Conservation (phyloP, 1,284 basidiomycete genomes). For the Peniophora sp. region DNA sequence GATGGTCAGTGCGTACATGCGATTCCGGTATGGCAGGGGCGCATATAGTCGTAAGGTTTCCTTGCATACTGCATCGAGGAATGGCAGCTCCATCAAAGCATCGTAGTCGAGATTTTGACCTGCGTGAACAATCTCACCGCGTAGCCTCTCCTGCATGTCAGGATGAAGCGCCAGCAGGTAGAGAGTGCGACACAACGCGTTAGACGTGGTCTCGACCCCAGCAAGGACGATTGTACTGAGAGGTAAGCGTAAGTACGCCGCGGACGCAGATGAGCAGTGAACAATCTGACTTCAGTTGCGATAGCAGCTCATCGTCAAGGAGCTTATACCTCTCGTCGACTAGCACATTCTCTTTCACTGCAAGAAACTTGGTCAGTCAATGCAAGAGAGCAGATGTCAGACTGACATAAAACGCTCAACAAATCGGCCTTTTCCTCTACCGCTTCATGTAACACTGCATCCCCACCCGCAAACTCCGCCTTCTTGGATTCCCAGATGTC, state of each 20-base stretch:
- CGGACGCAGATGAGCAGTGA: too few species aligned
- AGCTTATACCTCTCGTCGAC: slow-evolving; percentile 7
- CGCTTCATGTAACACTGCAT: background rate
- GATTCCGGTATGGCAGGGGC: background rate
- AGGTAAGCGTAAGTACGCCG: too few species aligned
- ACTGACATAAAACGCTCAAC: too few species aligned
- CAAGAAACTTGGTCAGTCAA: slow-evolving; percentile 1
- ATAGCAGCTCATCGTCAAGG: slow-evolving; percentile 6
- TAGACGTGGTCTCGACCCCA: slow-evolving; percentile 14
- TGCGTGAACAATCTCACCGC: slow-evolving; percentile 12
- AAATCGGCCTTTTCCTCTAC: slow-evolving; percentile 1
- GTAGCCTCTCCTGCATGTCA: slow-evolving; percentile 14
- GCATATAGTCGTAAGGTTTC: slow-evolving; percentile 18
- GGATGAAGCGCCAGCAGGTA: slow-evolving; percentile 10
- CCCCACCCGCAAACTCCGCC: background rate
- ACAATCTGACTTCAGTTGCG: slow-evolving; percentile 11
- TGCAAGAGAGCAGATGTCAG: too few species aligned
- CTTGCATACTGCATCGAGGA: slow-evolving; percentile 26
- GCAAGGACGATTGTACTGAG: slow-evolving; percentile 8
- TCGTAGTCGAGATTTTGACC: slow-evolving; percentile 14
- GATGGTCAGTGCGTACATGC: background rate
- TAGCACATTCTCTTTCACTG: slow-evolving; percentile 3
- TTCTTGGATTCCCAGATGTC: slow-evolving; percentile 32
- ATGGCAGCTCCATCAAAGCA: slow-evolving; percentile 23
- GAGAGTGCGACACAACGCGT: slow-evolving; percentile 11